Evolutionary conservation across 441 rosid species (phyloP), one percentile per base, ranked within the genome.

Genomic region (Croton laevigatus): DNA sequence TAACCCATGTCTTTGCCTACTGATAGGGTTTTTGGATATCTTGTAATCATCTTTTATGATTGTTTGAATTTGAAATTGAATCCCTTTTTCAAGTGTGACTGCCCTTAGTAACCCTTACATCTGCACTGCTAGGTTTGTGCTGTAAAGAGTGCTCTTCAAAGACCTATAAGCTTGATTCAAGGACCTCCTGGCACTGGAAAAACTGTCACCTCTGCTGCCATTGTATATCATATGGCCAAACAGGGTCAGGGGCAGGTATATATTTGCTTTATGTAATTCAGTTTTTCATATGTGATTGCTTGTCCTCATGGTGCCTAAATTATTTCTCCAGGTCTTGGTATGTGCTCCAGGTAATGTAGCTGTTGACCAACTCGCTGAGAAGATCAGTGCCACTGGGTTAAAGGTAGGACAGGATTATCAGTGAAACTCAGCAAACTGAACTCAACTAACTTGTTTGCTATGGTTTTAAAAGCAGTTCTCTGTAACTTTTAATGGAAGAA

Each of bases 111-210:
- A 57, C 72, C 11, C 46, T 59, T 54, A 68, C 62, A 27, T 69
- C 37, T 49, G 36, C 61, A 55, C 34, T 64, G 38, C 8, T 74
- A 95, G 99, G 97, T 96, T 75, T 89, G 83, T 89, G 99, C 99
- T 14, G 99, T 90, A 51, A 96, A 93, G 87, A 93, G 90, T 81
- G 99, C 91, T 65, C 98, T 96, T 73, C 99, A 96, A 82, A 91
- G 87, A 81, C 99, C 98, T 63, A 88, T 96, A 75, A 96, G 97
- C 78, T 84, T 96, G 86, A 96, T 96, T 77, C 99, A 91, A 86
- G 99, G 97, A 73, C 98, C 99, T 58, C 97, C 98, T 78, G 99
- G 99, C 59, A 93, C 99, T 8, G 98, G 99, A 54, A 96, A 96
- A 89, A 96, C 99, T 68, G 99, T 96, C 75, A 96, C 98, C 62